Base-by-base conservation (phyloP, 2,329 filamentous ascomycete species). In the Aspergillus tanneri region DNA sequence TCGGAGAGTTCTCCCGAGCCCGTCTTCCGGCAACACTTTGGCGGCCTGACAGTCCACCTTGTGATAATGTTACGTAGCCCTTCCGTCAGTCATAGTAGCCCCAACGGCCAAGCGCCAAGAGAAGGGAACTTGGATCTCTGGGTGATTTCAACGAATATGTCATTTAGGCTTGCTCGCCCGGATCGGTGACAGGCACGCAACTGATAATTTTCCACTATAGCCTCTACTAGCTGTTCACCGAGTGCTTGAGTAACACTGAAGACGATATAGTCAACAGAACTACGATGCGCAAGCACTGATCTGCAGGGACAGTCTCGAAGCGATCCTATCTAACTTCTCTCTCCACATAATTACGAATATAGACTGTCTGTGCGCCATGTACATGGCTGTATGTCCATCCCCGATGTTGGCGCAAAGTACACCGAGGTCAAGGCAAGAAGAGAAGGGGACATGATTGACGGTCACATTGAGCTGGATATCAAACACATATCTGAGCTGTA, bases 161-260 rank as follows among this genome's bases (percentile, higher is more conserved):
- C 2, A 41, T 52, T 40, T 49, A 25, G 36, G 48, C 41, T 12
- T 51, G 37, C 32, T 40, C 48, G 8, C 47, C 53, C 8, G 51
- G 54, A 11, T 48, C 43, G 14, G 25, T 46, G 11, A 46, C 35
- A 1, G 46, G 52, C 10, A 38, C 16, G 12, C 51, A 56, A 25
- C 42, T 56, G 40, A 48, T 56, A 8, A 54, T 56, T 16, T 48
- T 54, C 32, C 49, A 56, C 35, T 49, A 44, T 18, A 46, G n/a
- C 8, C 48, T 53, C 19, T 48, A 32, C 18, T 50, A 19, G 44
- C 44, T 55, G 10, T 55, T 48, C 27, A 43, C 34, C 14, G 23
- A 53, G 16, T 50, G 46, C 28, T 30, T 43, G 12, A 32, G 8
- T 28, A 5, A 4, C 8, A 28, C 34, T n/a, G 42, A 14, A 9